Evolutionary conservation across 2,329 filamentous ascomycete species (phyloP).

Genomic region (Verticillium nubilum): DNA sequence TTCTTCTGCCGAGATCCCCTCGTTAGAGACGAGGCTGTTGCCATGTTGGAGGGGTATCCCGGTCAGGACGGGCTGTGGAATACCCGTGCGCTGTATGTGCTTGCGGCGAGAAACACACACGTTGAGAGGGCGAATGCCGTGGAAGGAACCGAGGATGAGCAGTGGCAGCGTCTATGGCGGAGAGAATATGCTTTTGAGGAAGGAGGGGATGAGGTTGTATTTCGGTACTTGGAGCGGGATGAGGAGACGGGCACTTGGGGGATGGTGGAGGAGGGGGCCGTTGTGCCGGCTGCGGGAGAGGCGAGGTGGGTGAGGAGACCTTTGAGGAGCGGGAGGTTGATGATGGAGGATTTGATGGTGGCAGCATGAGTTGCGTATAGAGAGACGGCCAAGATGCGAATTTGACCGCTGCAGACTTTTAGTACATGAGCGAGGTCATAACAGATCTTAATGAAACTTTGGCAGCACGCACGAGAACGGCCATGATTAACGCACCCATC

Average conservation of each 20-base stretch:
- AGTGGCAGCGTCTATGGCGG: slow-evolving; percentile 24
- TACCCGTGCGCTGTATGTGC: slow-evolving; percentile 17
- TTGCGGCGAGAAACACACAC: slow-evolving; percentile 18
- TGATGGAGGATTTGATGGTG: slow-evolving; percentile 1
- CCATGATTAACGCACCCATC: too few relatives aligned
- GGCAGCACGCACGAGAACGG: too few relatives aligned
- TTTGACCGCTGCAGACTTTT: too few relatives aligned
- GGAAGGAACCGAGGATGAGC: slow-evolving; percentile 21
- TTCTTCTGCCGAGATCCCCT: slow-evolving; percentile 25
- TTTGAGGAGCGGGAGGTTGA: not conserved
- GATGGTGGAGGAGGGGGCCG: slow-evolving; percentile 30
- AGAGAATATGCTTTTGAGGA: slow-evolving; percentile 29
- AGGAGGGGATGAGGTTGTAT: slow-evolving; percentile 22
- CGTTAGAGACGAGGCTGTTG: slow-evolving; percentile 22
- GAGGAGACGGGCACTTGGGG: slow-evolving; percentile 23
- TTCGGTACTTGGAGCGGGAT: slow-evolving; percentile 22
- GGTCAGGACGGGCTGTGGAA: slow-evolving; percentile 27
- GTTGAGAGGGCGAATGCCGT: slow-evolving; percentile 21
- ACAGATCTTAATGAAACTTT: too few relatives aligned
- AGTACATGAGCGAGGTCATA: too few relatives aligned
- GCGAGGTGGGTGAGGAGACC: not conserved
- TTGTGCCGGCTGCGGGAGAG: slow-evolving; percentile 19
- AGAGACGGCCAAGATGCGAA: too few relatives aligned
- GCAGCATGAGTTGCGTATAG: too few relatives aligned
- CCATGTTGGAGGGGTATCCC: slow-evolving; percentile 25